phyloP scores from a whole-genome alignment of 805 yeast genomes.

The Starmerella riodocensis region DNA sequence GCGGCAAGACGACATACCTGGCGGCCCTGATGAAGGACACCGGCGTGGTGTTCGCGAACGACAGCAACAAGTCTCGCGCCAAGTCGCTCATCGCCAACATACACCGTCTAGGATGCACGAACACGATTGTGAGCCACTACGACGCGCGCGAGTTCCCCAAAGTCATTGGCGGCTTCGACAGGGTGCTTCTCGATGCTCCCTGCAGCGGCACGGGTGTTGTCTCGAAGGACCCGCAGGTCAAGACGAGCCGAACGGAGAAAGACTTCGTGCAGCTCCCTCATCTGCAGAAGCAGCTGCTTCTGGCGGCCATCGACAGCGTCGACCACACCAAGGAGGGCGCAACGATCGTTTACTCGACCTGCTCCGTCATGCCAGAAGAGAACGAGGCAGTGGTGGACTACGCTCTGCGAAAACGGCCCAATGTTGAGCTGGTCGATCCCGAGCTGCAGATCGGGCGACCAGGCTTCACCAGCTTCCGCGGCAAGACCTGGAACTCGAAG shows the following conservation, averaged over 20 bases:
- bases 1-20: conserved; percentile 93
- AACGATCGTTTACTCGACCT: conserved; percentile 87
- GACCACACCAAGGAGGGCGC: conserved; percentile 78
- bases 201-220: conserved; percentile 99
- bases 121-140: conserved; percentile 91
- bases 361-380: conserved; percentile 97
- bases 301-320: conserved; percentile 94
- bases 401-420: conserved; percentile 90
- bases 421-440: conserved; percentile 84
- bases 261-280: conserved; percentile 96
- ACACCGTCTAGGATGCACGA: conserved; percentile 91
- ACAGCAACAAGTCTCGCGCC: conserved; percentile 90
- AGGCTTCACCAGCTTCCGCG: conserved; percentile 87
- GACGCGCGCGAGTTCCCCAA: conserved; percentile 98
- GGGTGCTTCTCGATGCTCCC: conserved; percentile 92
- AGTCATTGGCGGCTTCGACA: conserved; percentile 95
- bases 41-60: conserved; percentile 94
- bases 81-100: conserved; percentile 93
- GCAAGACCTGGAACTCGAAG: conserved; percentile 72
- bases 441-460: conserved; percentile 89
- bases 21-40: conserved; percentile 97
- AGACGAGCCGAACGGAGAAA: conserved; percentile 83
- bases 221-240: conserved; percentile 91
- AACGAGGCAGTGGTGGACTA: conserved; percentile 98
- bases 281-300: conserved; percentile 80